Evolutionary conservation across 805 yeast species (phyloP).

Genomic region (Zygoascus bituminiphila): DNA sequence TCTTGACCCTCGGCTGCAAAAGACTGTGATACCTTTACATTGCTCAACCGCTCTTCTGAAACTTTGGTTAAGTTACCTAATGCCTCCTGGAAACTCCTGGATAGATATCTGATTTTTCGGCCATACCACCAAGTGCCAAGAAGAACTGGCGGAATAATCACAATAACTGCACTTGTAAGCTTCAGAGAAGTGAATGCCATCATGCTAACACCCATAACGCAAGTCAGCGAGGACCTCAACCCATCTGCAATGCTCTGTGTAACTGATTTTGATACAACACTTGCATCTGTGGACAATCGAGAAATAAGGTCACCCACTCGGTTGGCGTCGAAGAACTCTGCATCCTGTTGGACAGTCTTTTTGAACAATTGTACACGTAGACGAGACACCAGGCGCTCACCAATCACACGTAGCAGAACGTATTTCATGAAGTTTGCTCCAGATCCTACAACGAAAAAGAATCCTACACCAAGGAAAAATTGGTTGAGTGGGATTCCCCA

Average conservation of each 20-base stretch:
- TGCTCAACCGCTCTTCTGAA: slow-evolving; percentile 83
- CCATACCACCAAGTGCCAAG: slow-evolving; percentile 79
- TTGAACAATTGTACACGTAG: slow-evolving; percentile 68
- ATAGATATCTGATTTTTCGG: slow-evolving; percentile 59
- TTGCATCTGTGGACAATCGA: slow-evolving; percentile 79
- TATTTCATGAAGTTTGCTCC: slow-evolving; percentile 73
- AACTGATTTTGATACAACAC: slow-evolving; percentile 74
- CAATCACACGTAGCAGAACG: slow-evolving; percentile 65
- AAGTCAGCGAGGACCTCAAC: slow-evolving; percentile 72
- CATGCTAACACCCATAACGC: slow-evolving; percentile 82
- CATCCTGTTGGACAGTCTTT: slow-evolving; percentile 75
- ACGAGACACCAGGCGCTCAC: slow-evolving; percentile 82
- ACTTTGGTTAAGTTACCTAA: slow-evolving; percentile 82
- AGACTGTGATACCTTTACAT: slow-evolving; percentile 79
- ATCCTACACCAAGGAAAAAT: slow-evolving; percentile 55
- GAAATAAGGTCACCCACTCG: slow-evolving; percentile 90
- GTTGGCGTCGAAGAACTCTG: slow-evolving; percentile 81
- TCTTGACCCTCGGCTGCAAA: slow-evolving; percentile 80
- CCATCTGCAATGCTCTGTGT: slow-evolving; percentile 91
- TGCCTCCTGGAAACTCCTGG: slow-evolving; percentile 72
- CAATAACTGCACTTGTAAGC: slow-evolving; percentile 70
- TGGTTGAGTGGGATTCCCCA: slow-evolving; percentile 55
- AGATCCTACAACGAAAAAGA: slow-evolving; percentile 65
- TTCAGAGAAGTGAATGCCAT: slow-evolving; percentile 83
- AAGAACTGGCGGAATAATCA: slow-evolving; percentile 77